Evolutionary conservation across 768 basidiomycete genomes (phyloP), one percentile per base, ranked within the genome.

Genomic region (Mycena olivaceomarginata): DNA sequence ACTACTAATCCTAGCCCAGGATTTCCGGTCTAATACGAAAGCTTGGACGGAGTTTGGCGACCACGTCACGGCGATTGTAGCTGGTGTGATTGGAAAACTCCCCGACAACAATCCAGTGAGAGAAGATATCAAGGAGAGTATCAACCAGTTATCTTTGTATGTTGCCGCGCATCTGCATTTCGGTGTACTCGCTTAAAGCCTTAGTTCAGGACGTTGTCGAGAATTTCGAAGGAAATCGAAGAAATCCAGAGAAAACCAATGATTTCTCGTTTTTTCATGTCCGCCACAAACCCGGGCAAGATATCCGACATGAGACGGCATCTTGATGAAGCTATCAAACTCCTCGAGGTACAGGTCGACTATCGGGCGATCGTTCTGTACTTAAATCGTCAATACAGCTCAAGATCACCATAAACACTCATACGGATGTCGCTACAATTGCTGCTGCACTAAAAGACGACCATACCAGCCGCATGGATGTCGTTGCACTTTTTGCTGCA

Each of bases 241-340:
- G 45, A 31, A 48, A 51, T 67, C 16, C 65, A 67, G 46, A 11
- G 3, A 1, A 40, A 46, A 67, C 31, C 65, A 3, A 67, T 25
- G 4, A 7, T 5, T 40, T 51, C 40, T 8, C 65, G 65, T 2
- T 51, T 67, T 20, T 16, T 67, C 4, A 15, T 10, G 13, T 67
- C 18, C 41, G n/a, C 45, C 13, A 11, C 13, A 12, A 12, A 25
- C 25, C 46, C 65, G 7, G 65, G 20, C 12, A 7, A 67, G 45
- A 48, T 48, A 15, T 15, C 10, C 5, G 65, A 37, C 5, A 67
- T 67, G 65, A 67, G 51, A 37, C 65, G 16, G 51, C 65, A 43
- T 67, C 65, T 67, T 25, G 65, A 67, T 25, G 65, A 67, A 25
- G 65, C 65, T n/a, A 48, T 67, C 25, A 48, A 48, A 37, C 45